phyloP scores from a whole-genome alignment of 2,329 filamentous ascomycete species.

The Berkeleyomyces rouxiae region DNA sequence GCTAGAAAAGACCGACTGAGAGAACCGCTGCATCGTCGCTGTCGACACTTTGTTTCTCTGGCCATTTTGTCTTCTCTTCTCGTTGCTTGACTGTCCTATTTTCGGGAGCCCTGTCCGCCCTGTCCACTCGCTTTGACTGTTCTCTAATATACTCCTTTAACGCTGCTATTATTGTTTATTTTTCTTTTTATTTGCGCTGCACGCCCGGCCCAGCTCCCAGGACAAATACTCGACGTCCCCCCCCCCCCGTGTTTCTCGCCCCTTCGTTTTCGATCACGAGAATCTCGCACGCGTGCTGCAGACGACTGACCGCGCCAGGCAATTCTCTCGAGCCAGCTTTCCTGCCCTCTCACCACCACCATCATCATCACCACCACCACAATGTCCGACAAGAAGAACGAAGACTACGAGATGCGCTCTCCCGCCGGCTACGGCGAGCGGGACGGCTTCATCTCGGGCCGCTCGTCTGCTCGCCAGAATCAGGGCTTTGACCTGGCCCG shows the following conservation, averaged over 20 bases:
- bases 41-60: not conserved
- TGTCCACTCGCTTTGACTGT: conserved; percentile 6
- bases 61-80: not conserved
- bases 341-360: not conserved
- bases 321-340: not conserved
- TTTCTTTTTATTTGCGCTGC: conserved; percentile 3
- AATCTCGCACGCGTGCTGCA: not conserved
- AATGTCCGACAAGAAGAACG: conserved; percentile 85
- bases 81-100: not conserved
- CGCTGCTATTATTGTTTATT: not conserved
- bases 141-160: not conserved
- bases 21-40: not conserved
- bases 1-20: not conserved
- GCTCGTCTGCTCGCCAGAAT: conserved; percentile 17
- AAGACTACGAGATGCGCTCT: conserved; percentile 59
- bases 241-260: not conserved
- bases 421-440: conserved; percentile 36
- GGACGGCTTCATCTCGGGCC: conserved; percentile 29
- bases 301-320: not conserved
- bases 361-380: not conserved
- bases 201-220: conserved; percentile 4
- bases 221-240: not conserved
- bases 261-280: not conserved
- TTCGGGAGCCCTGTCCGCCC: not conserved
- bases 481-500: conserved; percentile 25